These are phyloP conservation scores for Cystobasidiopsis lactophilus DNA, from an alignment of 768 basidiomycete species.

Conservation along the genomic window DNA sequence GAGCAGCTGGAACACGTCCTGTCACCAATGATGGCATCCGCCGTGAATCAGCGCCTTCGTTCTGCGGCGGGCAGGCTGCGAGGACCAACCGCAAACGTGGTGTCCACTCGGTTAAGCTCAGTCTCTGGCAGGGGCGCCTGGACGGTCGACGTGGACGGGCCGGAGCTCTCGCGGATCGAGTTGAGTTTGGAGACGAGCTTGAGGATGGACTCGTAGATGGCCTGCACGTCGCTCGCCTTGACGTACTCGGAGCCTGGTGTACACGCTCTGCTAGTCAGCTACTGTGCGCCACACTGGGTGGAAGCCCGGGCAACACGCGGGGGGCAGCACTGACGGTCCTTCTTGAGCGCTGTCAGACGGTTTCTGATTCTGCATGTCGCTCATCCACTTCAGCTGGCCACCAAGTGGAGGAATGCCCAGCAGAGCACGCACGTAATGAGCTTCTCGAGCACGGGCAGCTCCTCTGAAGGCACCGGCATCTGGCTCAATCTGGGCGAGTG, in stretches of 20 bases:
- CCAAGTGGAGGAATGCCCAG: not conserved
- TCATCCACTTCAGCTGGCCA: too few species aligned
- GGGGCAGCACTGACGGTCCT: conserved; percentile 70
- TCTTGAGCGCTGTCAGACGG: conserved; percentile 78
- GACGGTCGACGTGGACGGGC: not conserved
- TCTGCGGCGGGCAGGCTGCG: too few species aligned
- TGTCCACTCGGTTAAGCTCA: conserved; percentile 58
- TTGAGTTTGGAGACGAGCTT: conserved; percentile 36
- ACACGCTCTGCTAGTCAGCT: too few species aligned
- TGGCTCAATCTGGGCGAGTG: too few species aligned
- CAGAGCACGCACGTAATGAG: not conserved
- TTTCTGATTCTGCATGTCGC: conserved; percentile 52
- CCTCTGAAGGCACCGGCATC: not conserved
- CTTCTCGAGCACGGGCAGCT: not conserved
- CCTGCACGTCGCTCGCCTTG: conserved; percentile 76
- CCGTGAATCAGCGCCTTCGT: too few species aligned
- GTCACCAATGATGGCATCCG: too few species aligned
- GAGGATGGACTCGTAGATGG: conserved; percentile 75
- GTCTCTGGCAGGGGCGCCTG: not conserved
- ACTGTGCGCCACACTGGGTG: too few species aligned
- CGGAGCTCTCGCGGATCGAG: conserved; percentile 11
- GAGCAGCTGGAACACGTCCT: conserved; percentile 74
- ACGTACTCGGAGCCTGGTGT: too few species aligned
- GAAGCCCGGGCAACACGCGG: too few species aligned
- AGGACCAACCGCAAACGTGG: conserved; percentile 77